Base-by-base conservation (phyloP, 2,329 filamentous ascomycete genomes). In the Nannizzia gypsea region DNA sequence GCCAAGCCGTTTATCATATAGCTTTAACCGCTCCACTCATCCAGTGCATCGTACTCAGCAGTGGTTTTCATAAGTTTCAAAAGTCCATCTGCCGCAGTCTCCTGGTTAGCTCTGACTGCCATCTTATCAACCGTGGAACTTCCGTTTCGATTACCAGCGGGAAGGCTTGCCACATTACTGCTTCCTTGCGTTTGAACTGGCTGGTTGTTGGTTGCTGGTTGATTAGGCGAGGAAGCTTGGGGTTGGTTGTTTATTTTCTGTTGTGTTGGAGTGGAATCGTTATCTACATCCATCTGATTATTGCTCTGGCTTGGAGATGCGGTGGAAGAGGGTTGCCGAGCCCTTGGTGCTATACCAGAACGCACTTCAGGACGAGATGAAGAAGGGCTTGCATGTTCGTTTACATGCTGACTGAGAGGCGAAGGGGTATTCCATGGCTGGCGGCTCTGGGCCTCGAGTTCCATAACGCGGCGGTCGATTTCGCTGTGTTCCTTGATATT, bases 401-500 rank as follows among this genome's bases (percentile, higher is more conserved):
- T 36, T 36, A 11, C 31, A 36, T 34, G 44, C 17, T 57, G 22
- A 20, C 36, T 20, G 22, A 54, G 11, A 56, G 56, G 11, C 15
- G 56, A 34, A 1, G 36, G 22, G 68, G 68, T 20, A 64, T 54
- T 54, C 26, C 50, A 56, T 9, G 54, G 66, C 64, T 73, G 73
- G 55, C 70, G 71, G 50, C 71, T 72, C 62, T 73, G 70, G 40
- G 69, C 72, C 64, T 76, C 73, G 22, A 74, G 67, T n/a, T 72
- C 72, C 20, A 72, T 74, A 31, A 76, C 60, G 15, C 73, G 69
- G 17, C 71, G 72, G 60, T 76, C 73, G 56, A 75, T 69, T 60
- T 59, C 24, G 31, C 74, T 69, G 59, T 72, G 67, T 60, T 71
- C 66, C 61, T 67, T 66, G 46, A 74, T 69, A 58, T 68, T 70